Base-by-base conservation (phyloP, 176 grass and related monocot genomes). In the Juncus effusus region DNA sequence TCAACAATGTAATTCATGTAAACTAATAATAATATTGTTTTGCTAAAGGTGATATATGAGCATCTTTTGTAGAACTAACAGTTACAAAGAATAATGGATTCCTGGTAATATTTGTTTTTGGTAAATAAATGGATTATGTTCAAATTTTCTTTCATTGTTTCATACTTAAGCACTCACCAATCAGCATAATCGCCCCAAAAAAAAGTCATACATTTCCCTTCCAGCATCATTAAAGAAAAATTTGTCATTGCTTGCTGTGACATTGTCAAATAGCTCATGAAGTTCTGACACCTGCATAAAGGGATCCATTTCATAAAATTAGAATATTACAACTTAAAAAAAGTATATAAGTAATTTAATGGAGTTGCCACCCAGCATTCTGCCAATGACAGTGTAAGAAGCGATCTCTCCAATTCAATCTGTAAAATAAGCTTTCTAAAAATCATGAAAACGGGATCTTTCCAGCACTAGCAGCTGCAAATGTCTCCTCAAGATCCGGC, bases 181-280 rank as follows among this genome's bases (percentile, higher is more conserved):
- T 97, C 94, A 82, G 94, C 94, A 82, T 89, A 97, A 62, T 92
- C 85, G 40, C 77, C 82, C 94, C 94, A 97, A 72, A 97, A 92
- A n/a, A 58, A 89, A 97, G 64, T 97, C 88, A 63, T 97, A 97
- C 59, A 97, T 97, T 77, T 97, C 94, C 77, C 88, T 89, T 77
- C 88, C 94, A 75, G 88, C 94, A 78, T 97, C 94, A 81, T 83
- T 83, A 42, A 92, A 97, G 80, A 92, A 97, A 73, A 97, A 92
- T 70, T 97, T 97, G 4, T 97, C 88, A 68, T 97, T 92, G 70
- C 85, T 92, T 67, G 69, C 79, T 74, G 82, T n/a, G 56, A 92
- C 94, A 78, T 55, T 72, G 79, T 86, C 85, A 57, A 97, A 86
- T 44, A 92, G 85, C 75, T 84, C 82, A n/a, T 97, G 94, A 63